Evolutionary conservation across 116 monocot genomes (phyloP), one percentile per base, ranked within the genome.

Genomic region (Phalaenopsis hybrid): DNA sequence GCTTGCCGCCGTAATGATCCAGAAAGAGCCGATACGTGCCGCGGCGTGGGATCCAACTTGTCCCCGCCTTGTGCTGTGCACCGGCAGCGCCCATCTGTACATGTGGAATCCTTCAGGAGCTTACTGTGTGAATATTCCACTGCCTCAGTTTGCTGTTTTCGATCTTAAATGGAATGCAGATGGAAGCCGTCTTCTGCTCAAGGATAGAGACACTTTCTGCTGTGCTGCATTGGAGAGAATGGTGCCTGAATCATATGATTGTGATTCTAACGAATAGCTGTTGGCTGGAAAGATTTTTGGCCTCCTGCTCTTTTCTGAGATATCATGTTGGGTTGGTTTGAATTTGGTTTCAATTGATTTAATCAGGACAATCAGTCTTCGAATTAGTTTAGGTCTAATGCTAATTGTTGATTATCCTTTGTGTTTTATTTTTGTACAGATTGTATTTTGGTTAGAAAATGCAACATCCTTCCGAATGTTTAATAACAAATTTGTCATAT

Each of bases 161-260:
- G 98, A 98, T 75, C 86, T 98, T 8, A 95, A 90, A 77, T 98
- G 98, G 98, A 98, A 87, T 57, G 83, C 86, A 34, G 95, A 93
- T 85, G 98, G 98, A 8, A 89, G 88, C 51, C 86, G 90, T 25
- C 93, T 98, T 75, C 90, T 93, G 70, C 85, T 98, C 57, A 95
- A 95, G 92, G 95, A 93, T 45, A 79, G 84, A 16, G 98, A 98
- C 20, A 83, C 81, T 28, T 95, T 98, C 84, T 98, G 93, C 79
- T 95, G 95, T 81, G 95, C 95, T 69, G 89, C 88, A 16, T 57
- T 96, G 10, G 84, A 81, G 3, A 74, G 87, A 8, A 25, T 84
- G 80, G 65, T 90, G 79, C 69, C 78, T 13, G 88, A 85, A 10
- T 82, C 87, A 45, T 33, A 10, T 7, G 84, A 76, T 33, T 82